Base-by-base conservation (phyloP, 306 rosid species). In the Quercus alba region DNA sequence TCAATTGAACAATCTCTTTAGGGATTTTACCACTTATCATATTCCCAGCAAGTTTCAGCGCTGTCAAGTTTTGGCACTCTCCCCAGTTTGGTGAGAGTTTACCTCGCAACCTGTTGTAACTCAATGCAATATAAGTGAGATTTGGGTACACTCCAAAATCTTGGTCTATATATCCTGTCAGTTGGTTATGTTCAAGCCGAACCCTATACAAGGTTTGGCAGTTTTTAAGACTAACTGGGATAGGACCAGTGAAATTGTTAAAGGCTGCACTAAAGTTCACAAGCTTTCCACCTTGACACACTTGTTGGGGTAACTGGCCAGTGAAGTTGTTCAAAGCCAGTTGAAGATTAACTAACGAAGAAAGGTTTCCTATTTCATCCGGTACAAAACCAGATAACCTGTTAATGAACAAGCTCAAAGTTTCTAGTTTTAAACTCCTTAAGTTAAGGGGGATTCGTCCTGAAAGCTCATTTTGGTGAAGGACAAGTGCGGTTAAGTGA, bases 301-400 rank as follows among this genome's bases (percentile, higher is more conserved):
- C 83, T 70, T 86, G 79, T 28, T 91, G 90, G 12, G 91, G 94
- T 15, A 90, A 84, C 17, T 84, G 74, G 57, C 94, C 94, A 25
- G 18, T 68, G 58, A 90, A 88, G 72, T 84, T 86, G 77, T 90
- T 90, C 57, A 76, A 75, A 69, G 89, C 94, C 44, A 90, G 83
- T 77, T 82, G 90, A 20, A 90, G 75, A 17, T 67, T 85, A 64
- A 44, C 12, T 75, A 90, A 83, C 0, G 90, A 82, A 20, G 94
- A 87, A 21, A 77, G 54, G 74, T 88, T 90, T 12, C 94, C 94
- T 1, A 88, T 62, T 28, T 79, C 83, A 11, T 17, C 83, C 0
- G 94, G 94, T n/a, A 33, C 7, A 33, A 7, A 33, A 33, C 84
- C 87, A 1, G 84, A 64, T 1, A 84, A 68, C 0, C 46, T 5